Evolutionary conservation across 257 asterid genomes (phyloP), one percentile per base, ranked within the genome.

Genomic region (Nicotiana tomentosiformis): DNA sequence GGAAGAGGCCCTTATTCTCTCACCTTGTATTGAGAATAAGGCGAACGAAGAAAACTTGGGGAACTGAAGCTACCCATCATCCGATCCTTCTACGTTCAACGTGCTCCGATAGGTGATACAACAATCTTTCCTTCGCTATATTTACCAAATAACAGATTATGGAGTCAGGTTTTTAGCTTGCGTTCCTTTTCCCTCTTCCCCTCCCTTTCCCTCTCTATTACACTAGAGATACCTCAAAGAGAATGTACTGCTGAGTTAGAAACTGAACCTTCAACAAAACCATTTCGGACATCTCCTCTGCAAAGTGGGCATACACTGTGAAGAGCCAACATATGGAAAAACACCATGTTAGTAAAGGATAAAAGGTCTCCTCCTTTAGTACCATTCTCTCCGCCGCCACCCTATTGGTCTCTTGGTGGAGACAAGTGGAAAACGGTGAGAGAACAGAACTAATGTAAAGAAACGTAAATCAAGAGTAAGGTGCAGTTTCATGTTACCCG

Each of bases 301-400:
- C 99, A 95, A 77, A 95, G 93, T 33, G 99, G 99, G 90, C 98
- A 95, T 78, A 93, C 97, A 79, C 99, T 95, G 86, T n/a, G 89
- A 61, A 89, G 86, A 78, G 82, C 76, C 76, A 80, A 57, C 82
- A 62, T 57, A 80, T 82, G 81, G 70, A 72, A 18, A 66, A 55
- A 32, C 60, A 79, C 32, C 39, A 15, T 35, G 6, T 86, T 76
- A 86, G 84, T 53, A 58, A 49, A 37, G 37, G 58, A 20, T 33
- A 72, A 72, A 56, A n/a, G 46, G 0, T 35, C n/a, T 39, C 33
- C 60, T 39, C 78, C 60, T 72, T 46, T 6, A 46, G 60, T 43
- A 46, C 12, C 37, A 72, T 46, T 72, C 60, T 70, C 78, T 72
- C 78, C 18, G 37, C 37, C 2, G 7, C 8, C 62, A 15, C 2